These are phyloP conservation scores for Debaryomycetaceae sp. DNA, from an alignment of 1,139 yeast genomes.

Conservation along the genomic window DNA sequence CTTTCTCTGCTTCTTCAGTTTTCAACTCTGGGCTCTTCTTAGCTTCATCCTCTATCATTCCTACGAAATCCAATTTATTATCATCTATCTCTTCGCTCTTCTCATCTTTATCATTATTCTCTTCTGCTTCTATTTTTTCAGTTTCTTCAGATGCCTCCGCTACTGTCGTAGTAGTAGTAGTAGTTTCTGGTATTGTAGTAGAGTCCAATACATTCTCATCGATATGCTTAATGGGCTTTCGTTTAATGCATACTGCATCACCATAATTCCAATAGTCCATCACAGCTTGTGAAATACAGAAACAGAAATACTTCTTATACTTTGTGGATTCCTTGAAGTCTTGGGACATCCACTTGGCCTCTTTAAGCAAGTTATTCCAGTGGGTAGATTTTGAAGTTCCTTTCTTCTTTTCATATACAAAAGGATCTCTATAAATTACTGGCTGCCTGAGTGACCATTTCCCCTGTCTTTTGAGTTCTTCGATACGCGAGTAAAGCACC, in stretches of 20 bases:
- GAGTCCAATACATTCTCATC: constrained; percentile 6
- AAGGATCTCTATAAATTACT: constrained; percentile 66
- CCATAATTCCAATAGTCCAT: constrained; percentile 79
- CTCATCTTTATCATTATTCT: constrained; percentile 6
- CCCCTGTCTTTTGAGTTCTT: constrained; percentile 81
- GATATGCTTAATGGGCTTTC: constrained; percentile 15
- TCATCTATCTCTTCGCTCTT: constrained; percentile 7
- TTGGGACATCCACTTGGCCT: constrained; percentile 80
- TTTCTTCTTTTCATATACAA: constrained; percentile 33
- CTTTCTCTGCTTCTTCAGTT: neutral
- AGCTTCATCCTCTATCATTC: constrained; percentile 1
- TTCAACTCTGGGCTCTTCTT: neutral
- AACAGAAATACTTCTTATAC: constrained; percentile 67
- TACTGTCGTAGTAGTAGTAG: neutral
- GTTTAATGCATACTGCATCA: constrained; percentile 58
- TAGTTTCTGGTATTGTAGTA: neutral
- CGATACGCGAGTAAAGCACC: constrained; percentile 88
- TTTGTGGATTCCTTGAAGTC: constrained; percentile 74
- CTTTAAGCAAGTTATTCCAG: constrained; percentile 75
- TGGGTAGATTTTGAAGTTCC: constrained; percentile 40
- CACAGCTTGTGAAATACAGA: constrained; percentile 66
- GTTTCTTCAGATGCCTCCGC: constrained; percentile 1
- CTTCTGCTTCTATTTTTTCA: constrained; percentile 6
- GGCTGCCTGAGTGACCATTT: constrained; percentile 95
- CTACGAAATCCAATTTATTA: no score